These are phyloP conservation scores for Candida boleticola DNA, from an alignment of 805 yeast genomes.

Conservation along the genomic window DNA sequence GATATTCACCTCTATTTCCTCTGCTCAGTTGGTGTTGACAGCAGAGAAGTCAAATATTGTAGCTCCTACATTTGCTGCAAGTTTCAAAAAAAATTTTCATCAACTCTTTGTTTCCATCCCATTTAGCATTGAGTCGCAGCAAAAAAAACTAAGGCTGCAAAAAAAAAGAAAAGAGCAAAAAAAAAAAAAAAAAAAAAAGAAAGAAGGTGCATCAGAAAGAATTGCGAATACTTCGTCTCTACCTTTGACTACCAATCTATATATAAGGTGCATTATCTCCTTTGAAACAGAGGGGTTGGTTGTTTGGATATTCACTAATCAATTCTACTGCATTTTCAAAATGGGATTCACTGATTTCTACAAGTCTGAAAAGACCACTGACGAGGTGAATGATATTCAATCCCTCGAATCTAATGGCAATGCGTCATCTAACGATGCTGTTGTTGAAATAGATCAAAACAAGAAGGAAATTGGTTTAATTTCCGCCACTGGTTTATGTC, in stretches of 20 bases:
- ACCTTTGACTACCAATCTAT: not conserved
- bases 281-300: too few relatives aligned
- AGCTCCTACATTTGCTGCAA: too few relatives aligned
- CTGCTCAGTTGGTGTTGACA: too few relatives aligned
- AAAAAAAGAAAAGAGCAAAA: not conserved
- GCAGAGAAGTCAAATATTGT: too few relatives aligned
- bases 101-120: too few relatives aligned
- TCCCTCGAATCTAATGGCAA: not conserved
- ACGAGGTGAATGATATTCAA: not conserved
- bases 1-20: too few relatives aligned
- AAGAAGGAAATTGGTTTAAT: constrained; percentile 43
- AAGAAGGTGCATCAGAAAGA: not conserved
- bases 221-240: not conserved
- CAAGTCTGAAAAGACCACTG: constrained; percentile 3
- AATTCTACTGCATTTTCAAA: not conserved
- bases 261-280: not conserved
- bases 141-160: not conserved
- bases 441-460: constrained; percentile 42
- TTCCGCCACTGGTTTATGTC: constrained; percentile 49
- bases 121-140: too few relatives aligned
- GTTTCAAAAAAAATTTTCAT: too few relatives aligned
- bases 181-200: not conserved
- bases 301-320: too few relatives aligned
- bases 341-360: constrained; percentile 5
- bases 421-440: constrained; percentile 7